phyloP scores from a whole-genome alignment of 768 basidiomycete species.

The Lentinula lateritia region DNA sequence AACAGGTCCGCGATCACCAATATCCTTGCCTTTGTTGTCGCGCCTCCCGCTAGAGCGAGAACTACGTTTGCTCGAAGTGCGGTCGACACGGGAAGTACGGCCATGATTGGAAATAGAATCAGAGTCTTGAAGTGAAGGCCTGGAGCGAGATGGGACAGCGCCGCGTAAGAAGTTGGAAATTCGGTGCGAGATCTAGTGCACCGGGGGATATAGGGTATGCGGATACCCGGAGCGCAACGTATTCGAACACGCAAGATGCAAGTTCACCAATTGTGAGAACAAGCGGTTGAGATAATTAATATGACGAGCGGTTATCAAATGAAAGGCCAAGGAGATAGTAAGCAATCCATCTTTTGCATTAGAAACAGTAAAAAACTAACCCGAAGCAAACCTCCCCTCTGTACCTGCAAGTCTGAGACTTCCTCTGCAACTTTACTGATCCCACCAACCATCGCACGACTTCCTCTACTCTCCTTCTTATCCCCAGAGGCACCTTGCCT shows the following conservation, averaged over 20 bases:
- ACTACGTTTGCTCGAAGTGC: not conserved
- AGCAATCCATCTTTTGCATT: not conserved
- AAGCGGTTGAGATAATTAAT: too few species aligned
- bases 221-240: too few species aligned
- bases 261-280: too few species aligned
- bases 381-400: not conserved
- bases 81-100: not conserved
- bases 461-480: constrained; percentile 21
- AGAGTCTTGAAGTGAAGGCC: not conserved
- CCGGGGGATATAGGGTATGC: not conserved
- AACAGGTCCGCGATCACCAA: not conserved
- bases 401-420: not conserved
- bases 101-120: not conserved
- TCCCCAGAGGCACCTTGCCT: constrained; percentile 15
- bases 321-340: not conserved
- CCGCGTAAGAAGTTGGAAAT: not conserved
- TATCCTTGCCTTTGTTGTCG: not conserved
- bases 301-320: not conserved
- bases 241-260: too few species aligned
- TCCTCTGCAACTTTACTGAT: not conserved
- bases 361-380: not conserved
- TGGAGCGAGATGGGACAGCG: not conserved
- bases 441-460: not conserved
- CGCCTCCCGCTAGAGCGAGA: not conserved
- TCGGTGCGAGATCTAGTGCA: not conserved